These are phyloP conservation scores for Drechslerella dactyloides DNA, from an alignment of 2,329 filamentous ascomycete genomes.

Conservation along the genomic window DNA sequence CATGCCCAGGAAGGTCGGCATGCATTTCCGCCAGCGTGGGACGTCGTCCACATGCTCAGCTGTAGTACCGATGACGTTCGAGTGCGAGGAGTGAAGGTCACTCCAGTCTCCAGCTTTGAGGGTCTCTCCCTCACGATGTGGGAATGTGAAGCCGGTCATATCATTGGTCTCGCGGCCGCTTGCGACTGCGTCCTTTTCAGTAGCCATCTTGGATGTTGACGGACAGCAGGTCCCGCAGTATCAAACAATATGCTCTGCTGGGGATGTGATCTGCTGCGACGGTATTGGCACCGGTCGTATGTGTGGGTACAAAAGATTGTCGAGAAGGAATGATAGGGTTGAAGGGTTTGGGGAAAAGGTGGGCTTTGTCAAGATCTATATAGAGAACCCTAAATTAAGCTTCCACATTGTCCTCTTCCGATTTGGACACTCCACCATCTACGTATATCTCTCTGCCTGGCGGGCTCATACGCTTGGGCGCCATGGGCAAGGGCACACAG, in stretches of 20 bases:
- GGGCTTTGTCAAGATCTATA: slow-evolving; percentile 45
- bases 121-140: slow-evolving; percentile 11
- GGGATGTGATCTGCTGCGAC: background rate
- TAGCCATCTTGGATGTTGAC: slow-evolving; percentile 27
- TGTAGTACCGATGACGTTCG: slow-evolving; percentile 41
- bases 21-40: slow-evolving; percentile 33
- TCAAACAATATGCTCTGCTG: slow-evolving; percentile 9
- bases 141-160: slow-evolving; percentile 31
- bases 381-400: slow-evolving; percentile 46
- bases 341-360: slow-evolving; percentile 9
- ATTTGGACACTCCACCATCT: slow-evolving; percentile 15
- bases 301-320: slow-evolving; percentile 6
- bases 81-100: slow-evolving; percentile 36
- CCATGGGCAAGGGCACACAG: slow-evolving; percentile 17
- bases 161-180: slow-evolving; percentile 25
- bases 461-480: slow-evolving; percentile 38
- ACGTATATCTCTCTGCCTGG: too few relatives aligned
- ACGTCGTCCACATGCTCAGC: slow-evolving; percentile 19
- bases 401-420: slow-evolving; percentile 27
- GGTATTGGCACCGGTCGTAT: slow-evolving; percentile 3
- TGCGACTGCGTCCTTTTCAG: slow-evolving; percentile 19
- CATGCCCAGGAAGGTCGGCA: slow-evolving; percentile 34
- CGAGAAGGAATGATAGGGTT: slow-evolving; percentile 27
- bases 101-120: slow-evolving; percentile 21
- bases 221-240: slow-evolving; percentile 9